Conservation (phyloP, 2,329 filamentous ascomycete species). For the Aspergillus fumigatus region DNA sequence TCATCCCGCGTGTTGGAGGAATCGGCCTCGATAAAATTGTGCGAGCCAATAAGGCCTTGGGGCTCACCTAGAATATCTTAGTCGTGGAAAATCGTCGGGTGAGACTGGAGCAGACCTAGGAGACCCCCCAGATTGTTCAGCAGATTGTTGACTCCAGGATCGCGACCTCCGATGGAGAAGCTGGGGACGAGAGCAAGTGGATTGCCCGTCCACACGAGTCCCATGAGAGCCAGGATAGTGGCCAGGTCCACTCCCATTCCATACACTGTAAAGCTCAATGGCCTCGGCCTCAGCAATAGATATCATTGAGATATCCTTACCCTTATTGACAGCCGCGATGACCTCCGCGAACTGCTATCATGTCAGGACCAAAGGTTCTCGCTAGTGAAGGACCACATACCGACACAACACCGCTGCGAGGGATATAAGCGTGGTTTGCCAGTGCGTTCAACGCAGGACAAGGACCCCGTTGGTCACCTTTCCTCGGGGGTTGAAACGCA, state of each 20-base stretch:
- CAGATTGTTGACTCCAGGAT: conserved; percentile 36
- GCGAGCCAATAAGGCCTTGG: conserved; percentile 47
- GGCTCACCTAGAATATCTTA: conserved; percentile 34
- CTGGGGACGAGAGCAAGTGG: conserved; percentile 46
- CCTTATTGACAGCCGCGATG: conserved; percentile 32
- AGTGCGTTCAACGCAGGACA: conserved; percentile 43
- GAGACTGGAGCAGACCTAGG: conserved; percentile 25
- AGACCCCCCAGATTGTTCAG: conserved; percentile 43
- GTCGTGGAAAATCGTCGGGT: not conserved
- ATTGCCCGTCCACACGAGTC: conserved; percentile 48
- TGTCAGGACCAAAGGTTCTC: conserved; percentile 2
- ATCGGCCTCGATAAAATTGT: conserved; percentile 55
- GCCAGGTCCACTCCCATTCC: conserved; percentile 47
- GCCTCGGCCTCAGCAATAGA: not conserved
- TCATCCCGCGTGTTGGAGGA: conserved; percentile 51
- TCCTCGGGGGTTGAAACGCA: conserved; percentile 29
- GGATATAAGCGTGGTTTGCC: conserved; percentile 43
- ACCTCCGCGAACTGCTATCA: conserved; percentile 27
- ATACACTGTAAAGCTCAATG: conserved; percentile 32
- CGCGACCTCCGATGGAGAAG: conserved; percentile 51
- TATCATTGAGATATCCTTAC: conserved; percentile 10
- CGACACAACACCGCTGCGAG: conserved; percentile 35
- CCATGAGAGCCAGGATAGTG: conserved; percentile 42
- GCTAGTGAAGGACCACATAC: conserved; percentile 11
- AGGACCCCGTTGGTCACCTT: conserved; percentile 37